Evolutionary conservation across 192 early-diverging fungal species (phyloP), one percentile per base, ranked within the genome.

Genomic region (Entrophospora sp.): DNA sequence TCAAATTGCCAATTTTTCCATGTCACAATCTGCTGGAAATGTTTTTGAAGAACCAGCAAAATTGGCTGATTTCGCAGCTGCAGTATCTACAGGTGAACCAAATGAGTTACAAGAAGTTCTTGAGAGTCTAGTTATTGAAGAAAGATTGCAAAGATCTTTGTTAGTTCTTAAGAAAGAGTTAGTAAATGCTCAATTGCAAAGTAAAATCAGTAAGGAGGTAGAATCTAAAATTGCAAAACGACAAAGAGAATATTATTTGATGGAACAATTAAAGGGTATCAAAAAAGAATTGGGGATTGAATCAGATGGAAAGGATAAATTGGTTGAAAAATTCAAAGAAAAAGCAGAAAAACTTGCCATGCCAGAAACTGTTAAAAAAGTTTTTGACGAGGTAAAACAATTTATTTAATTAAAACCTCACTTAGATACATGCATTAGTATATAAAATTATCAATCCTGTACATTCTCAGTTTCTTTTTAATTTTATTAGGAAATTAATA

Each of bases 201-300:
- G 92, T 72, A 95, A 99, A 75, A 99, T 99, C 63, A 87, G 91
- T 68, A 93, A 94, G 66, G 92, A 96, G 68, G 96, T 99, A 16
- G 96, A 99, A 73, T 88, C 89, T 64, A 97, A 97, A 79, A 99
- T 99, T 67, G 91, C 91, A 3, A 87, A 95, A 66, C 83, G 95
- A 25, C 93, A 99, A 79, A 92, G 96, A 67, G 97, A 99, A 75
- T 99, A 95, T 78, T 99, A 95, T 63, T 74, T 99, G 73, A 97
- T 96, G 94, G 97, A 99, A 78, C 97, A 99, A 75, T 82, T 99
- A 65, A 97, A 96, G 77, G 94, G 95, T 1, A 99, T 99, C 74
- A 99, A 99, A 75, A 96, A 95, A 80, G 94, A 99, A 76, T 81
- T 99, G 16, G 97, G 97, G 10, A 84, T 99, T 34, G 97, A 99